Evolutionary conservation across 148 eudicot genomes (phyloP).

Genomic region (Amaranthus cruentus): DNA sequence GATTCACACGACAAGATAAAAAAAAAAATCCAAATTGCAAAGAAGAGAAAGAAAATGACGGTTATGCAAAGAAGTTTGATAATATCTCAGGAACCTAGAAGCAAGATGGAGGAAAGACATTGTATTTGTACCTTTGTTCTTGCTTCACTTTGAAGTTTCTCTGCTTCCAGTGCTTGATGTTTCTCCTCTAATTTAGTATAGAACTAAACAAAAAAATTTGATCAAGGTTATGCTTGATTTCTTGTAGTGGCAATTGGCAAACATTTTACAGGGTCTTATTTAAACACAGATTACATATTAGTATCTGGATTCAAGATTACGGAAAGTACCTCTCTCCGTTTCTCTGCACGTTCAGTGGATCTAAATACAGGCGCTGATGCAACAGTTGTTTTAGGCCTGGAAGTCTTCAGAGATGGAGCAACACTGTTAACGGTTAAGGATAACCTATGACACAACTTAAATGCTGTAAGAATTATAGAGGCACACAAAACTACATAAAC

Average conservation of each 20-base stretch:
- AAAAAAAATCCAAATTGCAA: not conserved
- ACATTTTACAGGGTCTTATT: not conserved
- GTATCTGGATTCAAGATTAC: not conserved
- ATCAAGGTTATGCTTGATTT: not conserved
- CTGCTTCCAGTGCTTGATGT: conserved; percentile 83
- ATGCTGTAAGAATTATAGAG: not conserved
- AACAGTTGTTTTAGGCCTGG: conserved; percentile 42
- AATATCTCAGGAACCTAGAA: not conserved
- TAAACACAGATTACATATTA: not conserved
- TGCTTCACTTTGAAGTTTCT: conserved; percentile 66
- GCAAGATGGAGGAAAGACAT: conserved; percentile 11
- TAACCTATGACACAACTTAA: conserved; percentile 6
- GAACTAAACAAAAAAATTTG: conserved; percentile 36
- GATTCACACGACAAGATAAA: conserved; percentile 17
- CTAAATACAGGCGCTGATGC: conserved; percentile 71
- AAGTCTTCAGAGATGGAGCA: conserved; percentile 31
- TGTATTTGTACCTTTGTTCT: conserved; percentile 77
- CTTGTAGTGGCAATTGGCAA: not conserved
- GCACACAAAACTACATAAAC: conserved; percentile 5
- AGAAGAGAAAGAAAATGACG: not conserved
- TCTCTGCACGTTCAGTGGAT: conserved; percentile 76
- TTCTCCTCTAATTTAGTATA: conserved; percentile 79
- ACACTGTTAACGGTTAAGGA: conserved; percentile 46
- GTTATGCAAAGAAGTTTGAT: not conserved
- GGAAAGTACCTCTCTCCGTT: conserved; percentile 69